Base-by-base conservation (phyloP, 768 basidiomycete species). In the Suillus brevipes region DNA sequence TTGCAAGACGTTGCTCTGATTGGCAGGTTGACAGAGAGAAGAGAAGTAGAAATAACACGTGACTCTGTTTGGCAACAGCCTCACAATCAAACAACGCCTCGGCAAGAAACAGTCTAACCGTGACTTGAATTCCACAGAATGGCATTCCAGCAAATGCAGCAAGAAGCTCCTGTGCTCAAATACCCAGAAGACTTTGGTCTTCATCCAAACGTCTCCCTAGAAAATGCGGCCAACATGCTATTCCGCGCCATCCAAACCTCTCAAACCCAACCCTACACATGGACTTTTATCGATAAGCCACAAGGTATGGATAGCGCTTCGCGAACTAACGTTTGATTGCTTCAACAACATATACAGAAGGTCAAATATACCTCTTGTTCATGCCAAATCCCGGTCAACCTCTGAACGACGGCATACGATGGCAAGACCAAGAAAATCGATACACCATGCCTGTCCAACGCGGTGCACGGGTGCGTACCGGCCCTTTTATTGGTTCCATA, bases 231-330 rank as follows among this genome's bases (percentile, higher is more conserved):
- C 18, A 80, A 76, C 53, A 85, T 91, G 81, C 83, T 94, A 16
- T 52, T 83, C 3, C 84, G 88, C 59, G 90, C 86, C n/a, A 78
- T 83, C 12, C 76, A 80, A 18, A 76, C 88, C 62, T 84, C 91
- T 4, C 80, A 81, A 52, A 84, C 74, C 18, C 76, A 84, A 23
- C 90, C 92, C 3, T 94, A 90, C 71, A 70, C 78, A 7, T 92
- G 91, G 88, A 79, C 84, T 3, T 94, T 86, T 69, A 84, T 94
- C 42, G 92, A 94, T 82, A 90, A 89, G 68, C 91, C 92, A 38
- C 69, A 77, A 69, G 92, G 92, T 91, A 62, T 62, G 85, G 53
- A 40, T 59, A 25, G 13, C 3, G 47, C 42, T 42, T 59, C 45
- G 25, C 18, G 1, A 9, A 10, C 38, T 57, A 18, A 63, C 45